Evolutionary conservation across 148 eudicot species (phyloP), one percentile per base, ranked within the genome.

Genomic region (Chenopodium formosanum): DNA sequence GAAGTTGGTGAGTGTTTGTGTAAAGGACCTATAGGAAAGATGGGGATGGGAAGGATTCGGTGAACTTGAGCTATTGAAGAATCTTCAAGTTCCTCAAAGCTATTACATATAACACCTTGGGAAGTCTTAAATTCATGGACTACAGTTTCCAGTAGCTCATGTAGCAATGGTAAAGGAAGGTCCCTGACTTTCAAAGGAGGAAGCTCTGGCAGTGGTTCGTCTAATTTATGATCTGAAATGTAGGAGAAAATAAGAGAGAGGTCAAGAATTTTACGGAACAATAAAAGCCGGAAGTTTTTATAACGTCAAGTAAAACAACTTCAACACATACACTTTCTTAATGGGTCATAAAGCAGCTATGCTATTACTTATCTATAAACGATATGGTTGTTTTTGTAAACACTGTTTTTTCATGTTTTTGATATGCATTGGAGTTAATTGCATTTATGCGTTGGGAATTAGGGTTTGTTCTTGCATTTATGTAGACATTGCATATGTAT

Each of bases 31-130:
- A 62, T 8, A 62, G 66, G 66, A n/a, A 62, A 62, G 66, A 62
- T 62, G 8, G 66, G 66, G 12, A 77, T 46, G 58, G 46, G 53
- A 29, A 84, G 76, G 3, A 64, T 65, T n/a, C 78, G 79, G 10
- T 70, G 46, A 29, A 81, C 47, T 27, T 23, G 78, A 27, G 52
- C 77, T 65, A 86, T 46, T 32, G 79, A 76, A 1, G 74, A 53
- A 22, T 58, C 80, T 69, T 86, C 88, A 0, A 86, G 84, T 60
- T 80, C 87, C 19, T 82, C 70, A 50, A 82, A 84, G 1, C 87
- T 82, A 83, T 87, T 87, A 68, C 84, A 82, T 6, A 87, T 82
- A 0, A 87, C 46, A 7, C 83, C 87, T 62, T 62, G 27, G 25
- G 66, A 62, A 62, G 27, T 62, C 66, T 62, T 62, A 5, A 8